Evolutionary conservation across 805 yeast genomes (phyloP).

Genomic region (Candida alai): DNA sequence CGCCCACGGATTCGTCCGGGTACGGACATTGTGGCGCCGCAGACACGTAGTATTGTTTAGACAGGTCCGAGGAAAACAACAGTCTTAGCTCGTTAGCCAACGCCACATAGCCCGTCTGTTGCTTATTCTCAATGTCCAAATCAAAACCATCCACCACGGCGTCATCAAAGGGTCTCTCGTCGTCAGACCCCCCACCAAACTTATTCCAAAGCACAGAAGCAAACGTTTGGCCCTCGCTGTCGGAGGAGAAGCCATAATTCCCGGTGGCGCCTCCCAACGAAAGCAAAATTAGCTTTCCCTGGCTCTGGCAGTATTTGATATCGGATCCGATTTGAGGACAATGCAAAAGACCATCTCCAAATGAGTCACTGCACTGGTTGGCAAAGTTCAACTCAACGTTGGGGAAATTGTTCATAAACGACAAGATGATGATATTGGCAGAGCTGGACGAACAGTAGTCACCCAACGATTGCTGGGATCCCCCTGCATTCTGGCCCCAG

Average conservation of each 20-base stretch:
- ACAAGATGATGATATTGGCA: slow-evolving; percentile 64
- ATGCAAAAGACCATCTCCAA: slow-evolving; percentile 38
- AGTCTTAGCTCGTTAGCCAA: slow-evolving; percentile 25
- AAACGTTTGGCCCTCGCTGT: slow-evolving; percentile 51
- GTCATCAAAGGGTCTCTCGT: slow-evolving; percentile 23
- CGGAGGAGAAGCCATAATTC: slow-evolving; percentile 49
- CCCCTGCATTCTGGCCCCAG: slow-evolving; percentile 70
- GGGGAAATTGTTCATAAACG: slow-evolving; percentile 66
- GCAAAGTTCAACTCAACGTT: slow-evolving; percentile 15
- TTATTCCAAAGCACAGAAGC: slow-evolving; percentile 38
- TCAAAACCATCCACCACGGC: slow-evolving; percentile 34
- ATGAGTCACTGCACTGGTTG: slow-evolving; percentile 18
- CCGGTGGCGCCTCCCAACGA: slow-evolving; percentile 52
- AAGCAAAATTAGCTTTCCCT: slow-evolving; percentile 68
- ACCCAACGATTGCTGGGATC: slow-evolving; percentile 31
- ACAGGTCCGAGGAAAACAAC: slow-evolving; percentile 17
- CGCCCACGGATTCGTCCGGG: slow-evolving; percentile 61
- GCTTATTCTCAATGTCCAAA: slow-evolving; percentile 27
- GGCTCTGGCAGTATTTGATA: slow-evolving; percentile 65
- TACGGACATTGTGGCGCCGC: slow-evolving; percentile 93
- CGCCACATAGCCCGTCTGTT: slow-evolving; percentile 22
- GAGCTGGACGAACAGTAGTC: slow-evolving; percentile 59
- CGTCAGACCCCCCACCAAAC: slow-evolving; percentile 23
- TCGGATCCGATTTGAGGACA: slow-evolving; percentile 46
- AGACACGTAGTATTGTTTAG: slow-evolving; percentile 66